These are phyloP conservation scores for Fraxinus baroniana DNA, from an alignment of 305 asterid genomes.

Conservation along the genomic window DNA sequence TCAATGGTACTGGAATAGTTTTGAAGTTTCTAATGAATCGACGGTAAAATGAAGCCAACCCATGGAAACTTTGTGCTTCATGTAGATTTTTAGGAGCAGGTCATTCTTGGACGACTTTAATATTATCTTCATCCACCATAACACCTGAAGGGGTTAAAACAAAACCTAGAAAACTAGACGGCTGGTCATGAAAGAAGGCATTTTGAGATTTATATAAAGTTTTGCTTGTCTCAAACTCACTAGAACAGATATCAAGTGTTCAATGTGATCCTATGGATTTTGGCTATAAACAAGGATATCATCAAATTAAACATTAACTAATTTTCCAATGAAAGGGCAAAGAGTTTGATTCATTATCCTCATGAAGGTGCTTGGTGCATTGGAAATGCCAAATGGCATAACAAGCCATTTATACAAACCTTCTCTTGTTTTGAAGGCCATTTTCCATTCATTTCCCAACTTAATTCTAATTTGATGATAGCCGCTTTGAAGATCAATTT, in stretches of 20 bases:
- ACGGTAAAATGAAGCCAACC: not conserved
- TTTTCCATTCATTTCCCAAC: too few relatives aligned
- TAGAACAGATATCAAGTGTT: not conserved
- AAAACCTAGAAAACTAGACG: not conserved
- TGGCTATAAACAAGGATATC: not conserved
- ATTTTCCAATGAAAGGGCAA: too few relatives aligned
- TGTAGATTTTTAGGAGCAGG: not conserved
- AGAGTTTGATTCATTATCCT: too few relatives aligned
- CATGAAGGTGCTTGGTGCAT: too few relatives aligned
- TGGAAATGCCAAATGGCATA: too few relatives aligned
- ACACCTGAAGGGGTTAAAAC: not conserved
- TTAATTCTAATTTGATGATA: too few relatives aligned
- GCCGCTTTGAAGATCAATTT: too few relatives aligned
- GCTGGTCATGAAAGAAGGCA: not conserved
- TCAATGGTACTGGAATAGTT: not conserved
- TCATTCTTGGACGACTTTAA: not conserved
- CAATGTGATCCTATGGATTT: not conserved
- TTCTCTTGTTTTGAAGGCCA: too few relatives aligned
- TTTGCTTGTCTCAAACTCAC: not conserved
- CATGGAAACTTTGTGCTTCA: not conserved
- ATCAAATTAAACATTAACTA: too few relatives aligned
- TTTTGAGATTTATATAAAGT: not conserved
- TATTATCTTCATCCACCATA: not conserved
- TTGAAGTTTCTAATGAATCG: not conserved
- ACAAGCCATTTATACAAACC: too few relatives aligned